Conservation (phyloP, 768 basidiomycete species). For the Amanita molliuscula region DNA sequence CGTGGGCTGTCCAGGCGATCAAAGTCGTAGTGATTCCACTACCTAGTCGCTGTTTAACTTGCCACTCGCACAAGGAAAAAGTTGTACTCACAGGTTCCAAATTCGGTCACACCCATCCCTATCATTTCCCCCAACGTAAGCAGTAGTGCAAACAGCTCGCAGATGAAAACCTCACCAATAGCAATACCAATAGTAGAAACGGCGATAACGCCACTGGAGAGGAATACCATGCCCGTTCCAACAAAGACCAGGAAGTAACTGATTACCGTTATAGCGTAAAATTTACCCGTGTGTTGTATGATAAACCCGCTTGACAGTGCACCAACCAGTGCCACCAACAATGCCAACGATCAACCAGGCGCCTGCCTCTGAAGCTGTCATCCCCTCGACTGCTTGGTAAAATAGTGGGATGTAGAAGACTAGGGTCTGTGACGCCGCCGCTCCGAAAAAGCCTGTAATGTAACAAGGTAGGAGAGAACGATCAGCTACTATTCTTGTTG, state of each 20-base stretch:
- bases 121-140: background rate
- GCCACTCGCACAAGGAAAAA: background rate
- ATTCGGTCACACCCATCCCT: slow-evolving; percentile 25
- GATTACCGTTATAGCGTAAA: slow-evolving; percentile 37
- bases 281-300: slow-evolving; percentile 51
- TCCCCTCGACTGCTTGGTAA: slow-evolving; percentile 44
- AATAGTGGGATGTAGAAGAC: slow-evolving; percentile 48
- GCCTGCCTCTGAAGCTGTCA: slow-evolving; percentile 38
- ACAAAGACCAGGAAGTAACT: slow-evolving; percentile 27
- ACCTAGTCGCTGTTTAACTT: slow-evolving; percentile 19
- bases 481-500: slow-evolving; percentile 40
- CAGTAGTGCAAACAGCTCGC: background rate
- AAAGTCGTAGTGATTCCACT: slow-evolving; percentile 45
- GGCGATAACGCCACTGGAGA: slow-evolving; percentile 28
- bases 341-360: slow-evolving; percentile 41
- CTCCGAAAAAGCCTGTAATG: slow-evolving; percentile 47
- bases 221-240: slow-evolving; percentile 26
- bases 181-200: slow-evolving; percentile 28
- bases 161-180: slow-evolving; percentile 23
- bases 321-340: slow-evolving; percentile 33
- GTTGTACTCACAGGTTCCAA: slow-evolving; percentile 27
- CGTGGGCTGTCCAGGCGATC: slow-evolving; percentile 53
- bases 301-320: slow-evolving; percentile 40
- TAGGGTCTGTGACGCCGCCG: slow-evolving; percentile 31
- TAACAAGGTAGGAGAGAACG: slow-evolving; percentile 41